Percentiles rank a stretch among this genome's conserved stretches.
Conservation (phyloP, 257 asterid genomes). For the Salvia miltiorrhiza region DNA sequence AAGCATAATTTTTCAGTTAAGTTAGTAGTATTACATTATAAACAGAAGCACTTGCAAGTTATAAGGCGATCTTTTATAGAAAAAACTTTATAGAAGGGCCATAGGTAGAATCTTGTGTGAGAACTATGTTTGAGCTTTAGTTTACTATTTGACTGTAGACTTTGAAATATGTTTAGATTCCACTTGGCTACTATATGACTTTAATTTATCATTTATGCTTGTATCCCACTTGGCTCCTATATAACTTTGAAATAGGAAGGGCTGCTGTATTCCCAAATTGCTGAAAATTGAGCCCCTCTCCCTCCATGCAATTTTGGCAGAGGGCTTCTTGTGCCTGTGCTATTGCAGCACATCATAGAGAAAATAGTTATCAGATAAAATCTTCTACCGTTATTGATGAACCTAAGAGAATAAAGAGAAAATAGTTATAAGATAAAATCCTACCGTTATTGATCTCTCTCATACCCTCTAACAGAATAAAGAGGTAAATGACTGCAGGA, state of each 20-base stretch:
- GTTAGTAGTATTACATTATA: background rate
- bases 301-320: background rate
- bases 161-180: background rate
- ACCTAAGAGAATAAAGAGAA: background rate
- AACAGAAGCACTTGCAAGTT: background rate
- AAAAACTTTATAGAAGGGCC: background rate
- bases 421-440: background rate
- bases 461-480: background rate
- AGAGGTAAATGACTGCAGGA: background rate
- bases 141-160: background rate
- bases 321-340: conserved; percentile 3
- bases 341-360: background rate
- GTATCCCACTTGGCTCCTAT: too few relatives aligned
- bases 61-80: background rate
- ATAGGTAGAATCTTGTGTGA: conserved; percentile 3
- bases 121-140: background rate
- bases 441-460: background rate
- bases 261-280: background rate
- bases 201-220: too few relatives aligned
- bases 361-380: background rate
- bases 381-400: background rate
- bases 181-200: background rate
- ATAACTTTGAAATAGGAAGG: background rate
- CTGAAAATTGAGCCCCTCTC: background rate
- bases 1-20: conserved; percentile 32